Base-by-base conservation (phyloP, 2,329 filamentous ascomycete genomes). In the Exophiala sp. region DNA sequence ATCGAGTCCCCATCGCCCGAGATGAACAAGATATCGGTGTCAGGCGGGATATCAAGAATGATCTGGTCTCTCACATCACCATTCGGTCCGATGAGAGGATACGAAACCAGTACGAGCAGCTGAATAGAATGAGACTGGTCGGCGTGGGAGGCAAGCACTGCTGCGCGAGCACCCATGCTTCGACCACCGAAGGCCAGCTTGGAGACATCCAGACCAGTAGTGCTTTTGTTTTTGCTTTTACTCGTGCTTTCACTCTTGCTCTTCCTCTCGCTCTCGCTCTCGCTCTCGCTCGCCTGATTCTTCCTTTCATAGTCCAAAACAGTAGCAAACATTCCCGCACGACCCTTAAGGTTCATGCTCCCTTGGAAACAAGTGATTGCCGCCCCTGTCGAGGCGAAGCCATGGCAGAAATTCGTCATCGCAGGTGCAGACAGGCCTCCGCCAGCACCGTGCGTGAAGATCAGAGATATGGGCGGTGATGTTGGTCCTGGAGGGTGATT, bases 381-480 rank as follows among this genome's bases (percentile, higher is more conserved):
- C 3, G 52, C 23, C 5, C 37, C 51, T 6, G 39, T 21, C 8
- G 41, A 30, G 5, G 52, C 52, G 29, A 57, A 57, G 1, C 58
- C 58, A 7, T 47, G 35, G 0, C 52, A 51, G 43, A 61, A 61
- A 37, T 56, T 35, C 39, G 48, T 41, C 42, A 56, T 52, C 7
- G 57, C 57, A 0, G 58, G 46, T 3, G 56, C 55, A 1, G 45
- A 45, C 8, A 61, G 42, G 3, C 53, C 57, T 21, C 58, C 58
- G 11, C 58, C 58, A 1, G 58, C 57, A 18, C 58, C 58, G 29
- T 61, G 58, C 3, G 58, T 61, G 50, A 61, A 61, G 22, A 61
- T 46, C 19, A 60, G 39, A 18, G 35, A 32, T n/a, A 16, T 13
- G 2, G 40, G 39, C 5, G 38, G 21, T n/a, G 22, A 34, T 3